Evolutionary conservation across 1,139 yeast genomes (phyloP).

Genomic region (Hyphopichia burtonii): DNA sequence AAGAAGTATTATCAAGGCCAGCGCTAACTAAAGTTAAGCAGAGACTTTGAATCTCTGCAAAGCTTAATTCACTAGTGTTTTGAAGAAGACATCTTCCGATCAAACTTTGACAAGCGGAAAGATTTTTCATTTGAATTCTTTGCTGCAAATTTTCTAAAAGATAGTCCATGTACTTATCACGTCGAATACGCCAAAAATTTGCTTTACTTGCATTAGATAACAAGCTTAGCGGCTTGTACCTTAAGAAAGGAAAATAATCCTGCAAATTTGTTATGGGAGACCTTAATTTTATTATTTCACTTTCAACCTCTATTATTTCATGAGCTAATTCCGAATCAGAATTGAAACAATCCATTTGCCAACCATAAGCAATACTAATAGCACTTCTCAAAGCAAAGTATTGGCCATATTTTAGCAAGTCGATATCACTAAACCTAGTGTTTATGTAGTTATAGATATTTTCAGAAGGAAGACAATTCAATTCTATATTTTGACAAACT

Average conservation of each 20-base stretch:
- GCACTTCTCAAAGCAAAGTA: constrained; percentile 59
- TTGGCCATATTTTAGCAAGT: constrained; percentile 45
- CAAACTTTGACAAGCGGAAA: constrained; percentile 30
- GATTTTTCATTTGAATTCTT: constrained; percentile 12
- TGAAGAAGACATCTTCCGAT: constrained; percentile 39
- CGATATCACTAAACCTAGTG: constrained; percentile 29
- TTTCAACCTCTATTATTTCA: constrained; percentile 65
- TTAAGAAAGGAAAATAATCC: constrained; percentile 59
- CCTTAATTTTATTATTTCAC: constrained; percentile 58
- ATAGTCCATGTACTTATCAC: constrained; percentile 55
- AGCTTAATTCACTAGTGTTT: constrained; percentile 17
- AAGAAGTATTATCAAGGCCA: constrained; percentile 72
- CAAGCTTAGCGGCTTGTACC: constrained; percentile 27
- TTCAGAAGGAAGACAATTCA: constrained; percentile 22
- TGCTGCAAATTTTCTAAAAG: constrained; percentile 28
- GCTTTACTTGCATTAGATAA: constrained; percentile 28
- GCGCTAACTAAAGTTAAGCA: constrained; percentile 80
- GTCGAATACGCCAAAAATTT: constrained; percentile 35
- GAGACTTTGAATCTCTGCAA: constrained; percentile 54
- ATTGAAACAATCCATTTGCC: constrained; percentile 44
- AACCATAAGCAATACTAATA: constrained; percentile 60
- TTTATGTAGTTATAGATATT: constrained; percentile 13
- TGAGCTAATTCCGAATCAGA: constrained; percentile 39
- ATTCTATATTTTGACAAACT: constrained; percentile 18
- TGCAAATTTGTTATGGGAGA: constrained; percentile 61